phyloP scores from a whole-genome alignment of 2,329 filamentous ascomycete genomes.

The Hypoxylon sp. region DNA sequence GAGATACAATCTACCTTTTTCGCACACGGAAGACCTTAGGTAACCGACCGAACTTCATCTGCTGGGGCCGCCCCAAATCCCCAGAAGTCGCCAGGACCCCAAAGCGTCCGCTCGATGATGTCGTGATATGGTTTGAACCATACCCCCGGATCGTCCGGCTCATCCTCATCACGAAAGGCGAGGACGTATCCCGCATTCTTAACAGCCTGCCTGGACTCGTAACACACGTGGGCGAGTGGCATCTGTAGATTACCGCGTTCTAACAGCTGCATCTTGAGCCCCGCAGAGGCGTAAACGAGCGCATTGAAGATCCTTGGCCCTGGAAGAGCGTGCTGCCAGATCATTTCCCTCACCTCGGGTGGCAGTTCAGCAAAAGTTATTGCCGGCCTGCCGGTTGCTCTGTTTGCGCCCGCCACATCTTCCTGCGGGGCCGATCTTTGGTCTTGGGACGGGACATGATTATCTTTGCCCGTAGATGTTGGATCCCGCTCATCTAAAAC shows the following conservation, averaged over 20 bases:
- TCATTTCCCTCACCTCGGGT: constrained; percentile 50
- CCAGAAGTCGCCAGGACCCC: constrained; percentile 49
- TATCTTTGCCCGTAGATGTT: neutral
- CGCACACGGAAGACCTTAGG: no score
- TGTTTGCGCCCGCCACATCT: neutral
- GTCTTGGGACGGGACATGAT: neutral
- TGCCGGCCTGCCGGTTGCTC: neutral
- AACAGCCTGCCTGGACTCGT: constrained; percentile 50
- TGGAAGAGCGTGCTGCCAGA: constrained; percentile 51
- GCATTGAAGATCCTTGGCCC: constrained; percentile 47
- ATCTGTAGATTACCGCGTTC: constrained; percentile 46
- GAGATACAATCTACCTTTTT: no score
- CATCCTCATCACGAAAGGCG: constrained; percentile 49
- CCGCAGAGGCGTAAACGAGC: constrained; percentile 47
- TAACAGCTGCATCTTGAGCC: constrained; percentile 49
- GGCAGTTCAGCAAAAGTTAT: constrained; percentile 48
- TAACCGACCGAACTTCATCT: no score
- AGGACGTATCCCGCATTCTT: constrained; percentile 48
- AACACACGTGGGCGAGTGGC: constrained; percentile 50
- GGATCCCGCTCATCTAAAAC: neutral
- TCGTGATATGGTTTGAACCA: constrained; percentile 50
- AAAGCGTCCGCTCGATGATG: constrained; percentile 49
- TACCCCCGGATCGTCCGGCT: constrained; percentile 49
- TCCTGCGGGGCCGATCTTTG: neutral
- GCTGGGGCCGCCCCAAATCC: constrained; percentile 4